phyloP scores from a whole-genome alignment of 1,139 yeast species.

The Saccharomycopsis crataegensis region DNA sequence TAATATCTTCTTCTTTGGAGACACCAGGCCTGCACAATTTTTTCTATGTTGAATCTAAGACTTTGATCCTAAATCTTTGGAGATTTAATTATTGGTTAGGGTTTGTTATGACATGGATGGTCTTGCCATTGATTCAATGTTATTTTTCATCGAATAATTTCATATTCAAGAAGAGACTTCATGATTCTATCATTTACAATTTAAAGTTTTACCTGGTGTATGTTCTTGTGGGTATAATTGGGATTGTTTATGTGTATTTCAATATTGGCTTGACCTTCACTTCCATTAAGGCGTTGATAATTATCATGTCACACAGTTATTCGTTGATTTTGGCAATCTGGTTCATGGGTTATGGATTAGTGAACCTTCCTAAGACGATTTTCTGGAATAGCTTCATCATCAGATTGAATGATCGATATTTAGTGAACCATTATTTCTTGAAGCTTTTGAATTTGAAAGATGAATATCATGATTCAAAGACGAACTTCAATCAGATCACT shows the following conservation, averaged over 20 bases:
- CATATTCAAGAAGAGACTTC: conserved; percentile 37
- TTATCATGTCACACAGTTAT: conserved; percentile 76
- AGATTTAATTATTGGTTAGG: conserved; percentile 75
- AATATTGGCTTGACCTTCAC: conserved; percentile 50
- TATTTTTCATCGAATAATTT: conserved; percentile 66
- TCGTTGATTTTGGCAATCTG: conserved; percentile 69
- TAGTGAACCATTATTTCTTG: conserved; percentile 39
- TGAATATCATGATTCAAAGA: conserved; percentile 55
- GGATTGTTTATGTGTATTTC: conserved; percentile 52
- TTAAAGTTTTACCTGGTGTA: conserved; percentile 54
- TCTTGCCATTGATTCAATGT: conserved; percentile 66
- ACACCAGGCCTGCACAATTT: conserved; percentile 24
- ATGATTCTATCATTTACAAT: conserved; percentile 52
- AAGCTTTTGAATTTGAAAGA: conserved; percentile 56
- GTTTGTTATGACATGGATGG: conserved; percentile 64
- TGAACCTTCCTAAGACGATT: conserved; percentile 53
- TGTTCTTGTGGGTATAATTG: conserved; percentile 45
- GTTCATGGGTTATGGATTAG: conserved; percentile 80
- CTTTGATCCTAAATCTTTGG: conserved; percentile 55
- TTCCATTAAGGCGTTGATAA: conserved; percentile 59
- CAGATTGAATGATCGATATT: conserved; percentile 27
- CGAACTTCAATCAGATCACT: conserved; percentile 57
- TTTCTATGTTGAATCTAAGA: conserved; percentile 37
- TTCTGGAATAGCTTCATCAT: conserved; percentile 43
- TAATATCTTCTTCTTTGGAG: conserved; percentile 32